These are phyloP conservation scores for Bretschneidera sinensis DNA, from an alignment of 345 rosid genomes.

Conservation along the genomic window DNA sequence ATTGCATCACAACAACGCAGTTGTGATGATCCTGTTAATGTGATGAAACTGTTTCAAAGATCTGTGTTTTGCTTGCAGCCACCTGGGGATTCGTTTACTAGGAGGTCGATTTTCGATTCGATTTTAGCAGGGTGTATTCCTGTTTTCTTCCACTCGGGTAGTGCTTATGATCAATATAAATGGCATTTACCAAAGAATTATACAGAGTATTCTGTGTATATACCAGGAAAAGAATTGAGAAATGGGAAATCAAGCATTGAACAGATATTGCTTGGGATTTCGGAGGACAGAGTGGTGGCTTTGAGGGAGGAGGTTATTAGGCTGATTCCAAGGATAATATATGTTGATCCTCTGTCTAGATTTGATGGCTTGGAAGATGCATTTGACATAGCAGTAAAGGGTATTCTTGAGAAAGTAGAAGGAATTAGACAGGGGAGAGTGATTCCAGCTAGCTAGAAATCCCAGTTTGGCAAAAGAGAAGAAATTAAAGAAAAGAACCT, in stretches of 20 bases:
- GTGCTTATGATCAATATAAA: conserved; percentile 23
- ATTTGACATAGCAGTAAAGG: conserved; percentile 25
- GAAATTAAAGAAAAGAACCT: too few relatives aligned
- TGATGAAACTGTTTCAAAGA: conserved; percentile 15
- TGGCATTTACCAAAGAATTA: conserved; percentile 26
- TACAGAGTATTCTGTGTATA: conserved; percentile 21
- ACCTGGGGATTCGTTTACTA: conserved; percentile 21
- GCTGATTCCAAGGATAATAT: conserved; percentile 26
- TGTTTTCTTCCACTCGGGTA: conserved; percentile 25
- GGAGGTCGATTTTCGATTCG: conserved; percentile 26
- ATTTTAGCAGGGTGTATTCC: conserved; percentile 32
- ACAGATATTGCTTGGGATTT: conserved; percentile 12
- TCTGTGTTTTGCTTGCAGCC: conserved; percentile 30
- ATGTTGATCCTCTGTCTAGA: conserved; percentile 7
- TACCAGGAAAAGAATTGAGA: conserved; percentile 11
- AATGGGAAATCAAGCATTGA: background rate
- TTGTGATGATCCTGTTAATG: conserved; percentile 15
- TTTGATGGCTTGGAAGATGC: conserved; percentile 25
- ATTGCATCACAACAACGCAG: background rate
- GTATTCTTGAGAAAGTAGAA: conserved; percentile 18
- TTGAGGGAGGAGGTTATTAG: conserved; percentile 22
- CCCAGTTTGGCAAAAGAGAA: too few relatives aligned
- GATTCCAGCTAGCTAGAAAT: too few relatives aligned
- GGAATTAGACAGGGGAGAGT: too few relatives aligned
- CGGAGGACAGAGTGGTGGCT: conserved; percentile 6